Base-by-base conservation (phyloP, 306 rosid genomes). In the Ormosia emarginata region DNA sequence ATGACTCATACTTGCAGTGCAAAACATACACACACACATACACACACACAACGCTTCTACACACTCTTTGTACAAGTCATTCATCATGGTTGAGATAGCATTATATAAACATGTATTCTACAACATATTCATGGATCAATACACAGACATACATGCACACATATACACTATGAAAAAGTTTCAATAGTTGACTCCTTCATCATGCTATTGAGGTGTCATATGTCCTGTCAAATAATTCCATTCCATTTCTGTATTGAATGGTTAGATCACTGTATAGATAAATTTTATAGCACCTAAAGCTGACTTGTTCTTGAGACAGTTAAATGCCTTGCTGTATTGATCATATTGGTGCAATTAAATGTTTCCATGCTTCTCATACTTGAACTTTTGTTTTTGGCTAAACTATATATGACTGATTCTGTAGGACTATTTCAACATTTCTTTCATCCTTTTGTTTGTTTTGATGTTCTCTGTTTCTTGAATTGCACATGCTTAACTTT, bases 381-480 rank as follows among this genome's bases (percentile, higher is more conserved):
- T 4, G 5, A 71, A 61, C 44, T 17, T 72, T 39, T 62, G 32
- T 34, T 15, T 41, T 63, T 52, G 12, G 44, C 36, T 13, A 24
- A 72, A 18, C 64, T 49, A 50, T 34, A 13, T 73, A 12, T 71
- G 55, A 59, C 29, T 47, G 36, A 18, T 50, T 18, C 13, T 62
- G 13, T 71, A 18, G 14, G 33, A 71, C 33, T 61, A 36, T 17
- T 68, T 79, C 29, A 29, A 15, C 30, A 49, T 11, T 80, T 12
- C 53, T 62, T 81, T 65, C 73, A 69, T 83, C 74, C 57, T 74
- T 49, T 41, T 78, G 24, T 80, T 6, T 71, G 4, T 11, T 15
- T 11, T 58, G 12, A 70, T 59, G 12, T 71, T 61, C 57, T 36
- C 10, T 32, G 77, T 10, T 43, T 30, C 47, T 34, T 36, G 18